Conservation (phyloP, 371 early-diverging fungal genomes). For the Haplosporangium sp. region DNA sequence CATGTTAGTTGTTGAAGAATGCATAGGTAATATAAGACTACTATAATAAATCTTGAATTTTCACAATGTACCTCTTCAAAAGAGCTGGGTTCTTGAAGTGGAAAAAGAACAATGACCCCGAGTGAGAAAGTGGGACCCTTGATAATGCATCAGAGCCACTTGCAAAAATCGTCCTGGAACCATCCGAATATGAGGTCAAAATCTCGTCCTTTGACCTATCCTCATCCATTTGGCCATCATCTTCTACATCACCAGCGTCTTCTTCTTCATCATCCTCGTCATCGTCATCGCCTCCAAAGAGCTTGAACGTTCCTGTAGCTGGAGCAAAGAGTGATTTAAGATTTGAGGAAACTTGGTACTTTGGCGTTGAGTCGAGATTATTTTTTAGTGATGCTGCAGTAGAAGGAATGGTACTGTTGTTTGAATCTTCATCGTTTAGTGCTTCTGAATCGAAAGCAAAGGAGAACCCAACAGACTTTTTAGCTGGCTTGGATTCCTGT, state of each 20-base stretch:
- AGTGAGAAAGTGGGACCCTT: conserved; percentile 32
- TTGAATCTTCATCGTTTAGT: conserved; percentile 17
- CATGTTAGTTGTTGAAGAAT: not conserved
- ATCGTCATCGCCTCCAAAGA: conserved; percentile 64
- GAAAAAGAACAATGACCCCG: conserved; percentile 60
- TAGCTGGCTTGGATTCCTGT: conserved; percentile 11
- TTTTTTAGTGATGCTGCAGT: not conserved
- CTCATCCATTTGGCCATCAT: conserved; percentile 24
- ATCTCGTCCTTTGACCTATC: conserved; percentile 29
- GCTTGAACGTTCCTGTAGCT: conserved; percentile 60
- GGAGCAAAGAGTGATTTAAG: conserved; percentile 70
- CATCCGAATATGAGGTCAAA: conserved; percentile 30
- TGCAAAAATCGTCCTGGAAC: conserved; percentile 31
- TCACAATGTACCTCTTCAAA: conserved; percentile 51
- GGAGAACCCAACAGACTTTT: conserved; percentile 51
- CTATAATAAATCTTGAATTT: not conserved
- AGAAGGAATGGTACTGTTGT: not conserved
- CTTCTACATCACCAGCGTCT: conserved; percentile 28
- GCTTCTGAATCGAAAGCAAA: conserved; percentile 34
- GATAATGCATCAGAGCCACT: conserved; percentile 21
- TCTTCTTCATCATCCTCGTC: conserved; percentile 34
- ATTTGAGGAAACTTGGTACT: conserved; percentile 49
- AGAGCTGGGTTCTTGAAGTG: conserved; percentile 57
- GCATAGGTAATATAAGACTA: not conserved
- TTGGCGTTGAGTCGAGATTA: conserved; percentile 8